Conservation (phyloP, 768 basidiomycete genomes). For the Royoungia palumana region DNA sequence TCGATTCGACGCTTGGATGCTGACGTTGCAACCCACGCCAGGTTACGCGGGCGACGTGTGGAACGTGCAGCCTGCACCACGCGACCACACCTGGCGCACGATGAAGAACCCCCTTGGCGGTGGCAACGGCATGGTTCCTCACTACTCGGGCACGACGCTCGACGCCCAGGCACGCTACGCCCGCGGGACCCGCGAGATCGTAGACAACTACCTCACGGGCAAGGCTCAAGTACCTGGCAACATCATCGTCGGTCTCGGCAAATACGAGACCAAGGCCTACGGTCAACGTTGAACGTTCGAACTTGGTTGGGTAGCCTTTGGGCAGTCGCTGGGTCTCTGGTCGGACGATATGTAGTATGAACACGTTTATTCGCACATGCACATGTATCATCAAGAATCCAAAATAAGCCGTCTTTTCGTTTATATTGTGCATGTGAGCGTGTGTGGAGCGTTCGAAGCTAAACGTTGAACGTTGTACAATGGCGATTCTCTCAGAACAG, state of each 20-base stretch:
- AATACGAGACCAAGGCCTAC: slow-evolving; percentile 49
- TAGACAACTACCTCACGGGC: slow-evolving; percentile 59
- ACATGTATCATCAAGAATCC: neutral
- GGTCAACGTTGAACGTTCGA: slow-evolving; percentile 16
- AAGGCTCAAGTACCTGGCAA: slow-evolving; percentile 74
- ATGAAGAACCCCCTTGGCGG: slow-evolving; percentile 76
- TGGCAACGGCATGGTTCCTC: slow-evolving; percentile 87
- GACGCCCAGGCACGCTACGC: slow-evolving; percentile 88
- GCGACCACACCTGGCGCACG: slow-evolving; percentile 81
- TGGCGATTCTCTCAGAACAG: no score
- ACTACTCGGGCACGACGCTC: slow-evolving; percentile 83
- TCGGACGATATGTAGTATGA: no score
- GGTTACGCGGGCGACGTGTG: slow-evolving; percentile 61
- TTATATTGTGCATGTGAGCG: no score
- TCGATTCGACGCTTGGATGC: neutral
- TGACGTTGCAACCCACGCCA: neutral
- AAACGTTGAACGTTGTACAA: no score
- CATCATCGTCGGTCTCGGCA: slow-evolving; percentile 73
- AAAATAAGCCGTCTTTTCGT: neutral
- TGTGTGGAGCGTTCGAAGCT: no score
- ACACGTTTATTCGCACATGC: neutral
- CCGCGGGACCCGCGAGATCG: slow-evolving; percentile 60
- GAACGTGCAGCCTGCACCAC: slow-evolving; percentile 83
- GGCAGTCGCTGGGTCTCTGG: no score
- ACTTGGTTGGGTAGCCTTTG: no score